Evolutionary conservation across 176 grass and related monocot genomes (phyloP), one percentile per base, ranked within the genome.

Genomic region (Chloris gayana): DNA sequence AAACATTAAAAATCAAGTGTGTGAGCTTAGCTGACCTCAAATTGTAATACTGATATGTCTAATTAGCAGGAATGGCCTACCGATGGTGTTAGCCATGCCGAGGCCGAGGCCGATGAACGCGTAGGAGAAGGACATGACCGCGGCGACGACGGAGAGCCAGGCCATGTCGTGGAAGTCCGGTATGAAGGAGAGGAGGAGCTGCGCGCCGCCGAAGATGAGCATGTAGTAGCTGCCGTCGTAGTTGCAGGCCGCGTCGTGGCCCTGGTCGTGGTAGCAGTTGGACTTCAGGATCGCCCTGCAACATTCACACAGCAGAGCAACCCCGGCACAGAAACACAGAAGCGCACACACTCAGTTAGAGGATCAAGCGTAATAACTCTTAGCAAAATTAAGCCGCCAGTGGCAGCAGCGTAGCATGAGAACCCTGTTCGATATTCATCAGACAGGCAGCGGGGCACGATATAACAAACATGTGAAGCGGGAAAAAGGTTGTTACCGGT

Each of bases 71-170:
- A 8, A 29, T 15, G 49, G 5, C 60, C 6, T 88, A 93, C 90
- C 80, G 19, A 93, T 91, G 45, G 89, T 87, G 68, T 38, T 97
- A 66, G 90, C 46, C 1, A 93, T 9, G 45, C 89, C 93, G 1
- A 97, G 90, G 1, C 47, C 85, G 21, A 97, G 51, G 2, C 93
- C 93, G 24, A 93, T 91, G 85, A 85, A 84, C 8, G 93, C 79
- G 73, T 97, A 97, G 37, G 83, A 85, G 85, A 97, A 97, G 4
- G 93, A 97, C 93, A 97, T 97, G 82, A 85, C 62, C 0, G 90
- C 87, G 0, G 93, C 93, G 17, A 86, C 17, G 78, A 88, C 47
- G 19, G 93, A 97, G 51, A 97, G 93, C 93, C 93, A 97, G 3
- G 85, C 90, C 93, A 93, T 97, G 65, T 97, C 76, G 30, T 93